Evolutionary conservation across 345 rosid genomes (phyloP).

Genomic region (Odontarrhena argentea): DNA sequence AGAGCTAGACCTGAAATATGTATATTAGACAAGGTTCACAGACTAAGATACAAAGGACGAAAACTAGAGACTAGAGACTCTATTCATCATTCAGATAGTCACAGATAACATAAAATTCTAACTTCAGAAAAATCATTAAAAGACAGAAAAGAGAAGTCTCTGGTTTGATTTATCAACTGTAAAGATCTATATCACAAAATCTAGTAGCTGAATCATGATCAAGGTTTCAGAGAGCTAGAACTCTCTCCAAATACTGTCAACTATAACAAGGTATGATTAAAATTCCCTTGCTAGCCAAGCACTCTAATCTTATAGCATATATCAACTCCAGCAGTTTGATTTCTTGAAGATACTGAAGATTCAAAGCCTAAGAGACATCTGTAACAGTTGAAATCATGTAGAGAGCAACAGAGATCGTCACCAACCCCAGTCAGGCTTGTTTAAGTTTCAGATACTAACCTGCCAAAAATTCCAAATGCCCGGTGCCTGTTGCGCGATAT

Average conservation of each 20-base stretch:
- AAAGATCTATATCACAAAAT: not conserved
- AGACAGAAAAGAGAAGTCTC: slow-evolving; percentile 2
- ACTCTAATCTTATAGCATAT: not conserved
- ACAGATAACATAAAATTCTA: not conserved
- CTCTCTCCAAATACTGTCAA: slow-evolving; percentile 4
- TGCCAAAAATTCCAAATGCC: slow-evolving; percentile 89
- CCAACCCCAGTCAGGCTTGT: not conserved
- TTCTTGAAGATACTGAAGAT: not conserved
- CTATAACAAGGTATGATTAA: slow-evolving; percentile 4
- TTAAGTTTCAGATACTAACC: slow-evolving; percentile 47
- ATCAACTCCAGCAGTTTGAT: not conserved
- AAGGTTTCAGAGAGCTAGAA: slow-evolving; percentile 13
- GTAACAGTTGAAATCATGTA: not conserved
- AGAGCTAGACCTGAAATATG: slow-evolving; percentile 80
- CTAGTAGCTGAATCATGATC: not conserved
- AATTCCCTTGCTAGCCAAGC: not conserved
- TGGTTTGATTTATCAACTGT: not conserved
- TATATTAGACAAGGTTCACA: slow-evolving; percentile 12
- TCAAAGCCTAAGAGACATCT: not conserved
- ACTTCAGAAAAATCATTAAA: not conserved
- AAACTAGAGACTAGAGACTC: not conserved
- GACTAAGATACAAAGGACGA: not conserved
- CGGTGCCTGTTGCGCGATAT: slow-evolving; percentile 90
- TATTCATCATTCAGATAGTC: slow-evolving; percentile 3
- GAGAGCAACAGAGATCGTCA: not conserved